Base-by-base conservation (phyloP, 768 basidiomycete genomes). In the Suillus alpinus region DNA sequence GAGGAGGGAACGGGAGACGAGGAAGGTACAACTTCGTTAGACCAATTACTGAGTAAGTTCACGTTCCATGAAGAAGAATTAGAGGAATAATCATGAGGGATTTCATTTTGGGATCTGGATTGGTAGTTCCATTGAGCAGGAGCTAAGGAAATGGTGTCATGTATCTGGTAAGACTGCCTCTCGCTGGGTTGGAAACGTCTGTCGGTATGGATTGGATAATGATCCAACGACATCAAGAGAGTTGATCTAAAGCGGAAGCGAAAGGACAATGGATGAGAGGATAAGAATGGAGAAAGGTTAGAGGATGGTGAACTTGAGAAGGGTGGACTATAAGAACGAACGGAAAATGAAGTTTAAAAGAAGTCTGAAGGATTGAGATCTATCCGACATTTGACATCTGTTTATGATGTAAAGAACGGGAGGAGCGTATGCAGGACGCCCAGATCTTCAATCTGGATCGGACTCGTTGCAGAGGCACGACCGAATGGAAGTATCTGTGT, bases 131-230 rank as follows among this genome's bases (percentile, higher is more conserved):
- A 75, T 1, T 73, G 61, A 18, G 71, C 49, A 0, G 65, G 1
- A 41, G 69, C 49, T 1, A 60, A 62, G 14, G 73, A 43, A 58
- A 71, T 59, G 57, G 59, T 52, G 62, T 72, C 69, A 36, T 68
- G 69, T n/a, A 60, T 1, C 2, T 64, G 49, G 63, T 68, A 71
- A 0, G 71, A 63, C 4, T 57, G 12, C 57, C 73, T 62, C 26
- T 73, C 71, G 58, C 57, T 56, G 62, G 56, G 66, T 46, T 74
- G 71, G 32, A 73, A 73, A 60, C 72, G 72, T 63, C 74, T 67
- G 9, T 74, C 72, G 8, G 68, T 6, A 47, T 73, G 72, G n/a
- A 73, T 43, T 55, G 72, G 58, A 23, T 74, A 72, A 31, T 73
- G 72, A 73, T 73, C 72, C 66, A 73, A 61, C 0, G 72, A 73